Conservation (phyloP, 139 green algal species). For the Chlorella sp. region DNA sequence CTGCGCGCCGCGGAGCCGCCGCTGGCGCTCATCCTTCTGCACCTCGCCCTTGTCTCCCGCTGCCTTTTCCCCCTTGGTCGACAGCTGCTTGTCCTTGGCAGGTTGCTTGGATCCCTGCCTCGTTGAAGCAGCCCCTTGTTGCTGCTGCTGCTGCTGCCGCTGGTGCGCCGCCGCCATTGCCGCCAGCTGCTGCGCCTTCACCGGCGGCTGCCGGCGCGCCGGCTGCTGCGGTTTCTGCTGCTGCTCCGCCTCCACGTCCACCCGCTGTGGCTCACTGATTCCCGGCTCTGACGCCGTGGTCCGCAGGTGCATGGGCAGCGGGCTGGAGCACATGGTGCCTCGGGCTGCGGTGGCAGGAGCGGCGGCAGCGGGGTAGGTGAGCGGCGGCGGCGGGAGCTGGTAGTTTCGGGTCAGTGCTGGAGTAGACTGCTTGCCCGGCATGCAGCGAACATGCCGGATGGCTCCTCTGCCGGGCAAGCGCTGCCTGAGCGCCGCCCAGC, state of each 20-base stretch:
- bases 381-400: too few relatives aligned
- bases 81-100: background rate
- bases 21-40: background rate
- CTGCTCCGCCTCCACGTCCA: background rate
- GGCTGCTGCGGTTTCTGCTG: background rate
- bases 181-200: background rate
- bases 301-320: background rate
- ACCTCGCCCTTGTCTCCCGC: background rate
- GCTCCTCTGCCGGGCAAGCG: too few relatives aligned
- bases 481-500: too few relatives aligned
- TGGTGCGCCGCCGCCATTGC: background rate
- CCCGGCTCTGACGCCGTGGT: background rate
- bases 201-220: background rate
- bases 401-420: too few relatives aligned
- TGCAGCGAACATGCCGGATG: too few relatives aligned
- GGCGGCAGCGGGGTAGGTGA: too few relatives aligned
- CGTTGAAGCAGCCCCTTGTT: background rate
- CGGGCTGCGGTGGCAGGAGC: too few relatives aligned
- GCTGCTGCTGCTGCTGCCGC: slow-evolving; percentile 1
- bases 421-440: background rate
- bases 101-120: background rate
- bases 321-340: background rate
- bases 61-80: background rate
- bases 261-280: background rate
- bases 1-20: background rate